phyloP scores from a whole-genome alignment of 257 asterid genomes.

The Lycium barbarum region DNA sequence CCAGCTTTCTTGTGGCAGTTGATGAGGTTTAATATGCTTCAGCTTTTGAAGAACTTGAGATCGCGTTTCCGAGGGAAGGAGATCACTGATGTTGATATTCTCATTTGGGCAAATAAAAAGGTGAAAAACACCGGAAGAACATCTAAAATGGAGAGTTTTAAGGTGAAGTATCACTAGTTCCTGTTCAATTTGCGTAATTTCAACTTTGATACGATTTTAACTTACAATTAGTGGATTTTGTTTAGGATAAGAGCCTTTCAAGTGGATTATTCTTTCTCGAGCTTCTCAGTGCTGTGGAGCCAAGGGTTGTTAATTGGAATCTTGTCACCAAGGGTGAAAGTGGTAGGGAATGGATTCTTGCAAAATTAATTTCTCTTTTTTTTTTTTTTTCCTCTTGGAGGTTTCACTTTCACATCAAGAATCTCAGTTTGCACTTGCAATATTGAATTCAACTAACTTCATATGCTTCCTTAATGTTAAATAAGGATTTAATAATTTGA shows the following conservation, averaged over 20 bases:
- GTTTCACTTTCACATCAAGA: background rate
- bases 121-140: slow-evolving; percentile 78
- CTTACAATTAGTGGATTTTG: slow-evolving; percentile 26
- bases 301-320: slow-evolving; percentile 97
- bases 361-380: background rate
- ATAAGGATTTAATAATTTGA: slow-evolving; percentile 4
- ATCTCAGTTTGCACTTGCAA: background rate
- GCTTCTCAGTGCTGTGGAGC: slow-evolving; percentile 94
- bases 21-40: slow-evolving; percentile 97
- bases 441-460: background rate
- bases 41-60: slow-evolving; percentile 88
- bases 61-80: slow-evolving; percentile 93
- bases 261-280: slow-evolving; percentile 89
- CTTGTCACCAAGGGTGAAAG: slow-evolving; percentile 93
- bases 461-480: background rate
- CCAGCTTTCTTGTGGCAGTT: slow-evolving; percentile 98
- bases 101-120: slow-evolving; percentile 91
- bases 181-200: background rate
- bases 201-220: background rate
- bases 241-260: slow-evolving; percentile 91
- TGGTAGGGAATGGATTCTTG: slow-evolving; percentile 56
- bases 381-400: background rate
- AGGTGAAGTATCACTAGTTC: slow-evolving; percentile 54
- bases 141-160: slow-evolving; percentile 84
- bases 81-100: slow-evolving; percentile 83